phyloP scores from a whole-genome alignment of 1,139 yeast species.

The Sugiyamaella xylanicola region DNA sequence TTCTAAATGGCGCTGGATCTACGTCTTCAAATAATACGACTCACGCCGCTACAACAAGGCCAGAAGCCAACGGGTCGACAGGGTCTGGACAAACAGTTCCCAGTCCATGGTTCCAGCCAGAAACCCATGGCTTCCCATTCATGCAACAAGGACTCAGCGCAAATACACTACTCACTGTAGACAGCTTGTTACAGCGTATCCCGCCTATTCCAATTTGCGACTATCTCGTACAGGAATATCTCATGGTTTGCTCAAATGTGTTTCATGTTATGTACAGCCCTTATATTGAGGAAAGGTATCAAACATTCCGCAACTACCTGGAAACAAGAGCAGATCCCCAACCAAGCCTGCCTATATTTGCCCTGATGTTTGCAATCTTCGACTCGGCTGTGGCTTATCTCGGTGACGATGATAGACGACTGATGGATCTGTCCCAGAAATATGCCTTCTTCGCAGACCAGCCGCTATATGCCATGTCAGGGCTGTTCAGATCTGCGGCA shows the following conservation, averaged over 20 bases:
- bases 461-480: conserved; percentile 7
- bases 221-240: conserved; percentile 18
- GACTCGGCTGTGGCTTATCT: conserved; percentile 16
- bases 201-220: conserved; percentile 22
- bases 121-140: conserved; percentile 12
- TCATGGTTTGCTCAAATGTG: conserved; percentile 16
- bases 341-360: conserved; percentile 12
- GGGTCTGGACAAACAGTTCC: not conserved
- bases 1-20: conserved; percentile 3
- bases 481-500: conserved; percentile 14
- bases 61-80: not conserved
- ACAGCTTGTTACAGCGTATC: conserved; percentile 6
- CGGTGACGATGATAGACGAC: conserved; percentile 16
- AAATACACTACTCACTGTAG: not conserved
- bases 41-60: not conserved
- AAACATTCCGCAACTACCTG: conserved; percentile 12
- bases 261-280: conserved; percentile 21
- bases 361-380: conserved; percentile 18
- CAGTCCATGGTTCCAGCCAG: conserved; percentile 14
- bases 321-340: conserved; percentile 5
- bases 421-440: conserved; percentile 5
- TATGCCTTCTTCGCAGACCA: conserved; percentile 14
- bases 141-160: not conserved
- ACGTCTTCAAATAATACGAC: not conserved
- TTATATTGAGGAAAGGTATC: conserved; percentile 13